Base-by-base conservation (phyloP, 768 basidiomycete species). In the Leccinellum luteum region DNA sequence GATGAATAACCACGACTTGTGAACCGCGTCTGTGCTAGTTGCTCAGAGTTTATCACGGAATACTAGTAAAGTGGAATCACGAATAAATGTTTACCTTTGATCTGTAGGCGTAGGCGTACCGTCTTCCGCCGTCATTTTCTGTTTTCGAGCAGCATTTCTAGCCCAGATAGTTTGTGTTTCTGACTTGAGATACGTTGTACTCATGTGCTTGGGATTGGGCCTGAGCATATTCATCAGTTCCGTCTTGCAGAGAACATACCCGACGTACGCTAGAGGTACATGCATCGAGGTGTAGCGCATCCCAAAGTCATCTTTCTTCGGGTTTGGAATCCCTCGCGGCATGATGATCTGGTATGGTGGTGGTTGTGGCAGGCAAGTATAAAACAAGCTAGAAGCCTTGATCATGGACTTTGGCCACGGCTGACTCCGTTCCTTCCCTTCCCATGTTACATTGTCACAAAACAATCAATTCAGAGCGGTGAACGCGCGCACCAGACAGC, bases 271-370 rank as follows among this genome's bases (percentile, higher is more conserved):
- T 58, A 90, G 73, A 28, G 92, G 92, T 10, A 93, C 90, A 73
- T 85, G 79, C 73, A 94, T 94, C 14, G 82, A 78, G 4, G 92
- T 92, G 73, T 87, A 92, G 48, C 85, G 82, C 78, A 94, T 78
- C 15, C 90, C 89, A 55, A 84, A 86, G 64, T 93, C 91, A 76
- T 92, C 90, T 62, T 84, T 81, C 73, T 85, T 89, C 28, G 82
- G 84, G 66, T 90, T 90, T 30, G 91, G 90, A 48, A 92, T 82
- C 57, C 90, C 90, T 72, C 90, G 82, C 58, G 90, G 90, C 90
- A 92, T 92, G 31, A 21, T 58, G 44, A 44, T 58, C n/a, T 52
- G 51, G 38, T 43, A 34, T 25, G 28, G 38, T 25, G 9, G 48
- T 53, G 43, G 51, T 45, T 17, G 38, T 51, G 43, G 55, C 32